Evolutionary conservation across 176 grass and related monocot genomes (phyloP).

Genomic region (Eleusine coracana): DNA sequence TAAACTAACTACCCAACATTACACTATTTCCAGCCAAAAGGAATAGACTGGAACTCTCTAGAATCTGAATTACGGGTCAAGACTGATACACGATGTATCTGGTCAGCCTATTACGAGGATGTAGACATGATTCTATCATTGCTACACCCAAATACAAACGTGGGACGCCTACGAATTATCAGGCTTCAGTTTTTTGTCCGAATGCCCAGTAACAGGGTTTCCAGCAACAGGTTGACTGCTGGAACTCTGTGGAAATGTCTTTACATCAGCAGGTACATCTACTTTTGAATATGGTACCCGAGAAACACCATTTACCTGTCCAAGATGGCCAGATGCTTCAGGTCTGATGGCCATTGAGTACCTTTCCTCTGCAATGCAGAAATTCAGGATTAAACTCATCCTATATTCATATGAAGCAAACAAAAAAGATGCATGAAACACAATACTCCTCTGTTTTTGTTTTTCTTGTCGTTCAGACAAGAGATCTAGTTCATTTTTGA

Average conservation of each 20-base stretch:
- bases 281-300: slow-evolving; percentile 43
- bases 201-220: slow-evolving; percentile 45
- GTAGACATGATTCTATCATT: slow-evolving; percentile 42
- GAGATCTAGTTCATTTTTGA: too few species aligned
- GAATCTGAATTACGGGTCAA: slow-evolving; percentile 50
- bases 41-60: slow-evolving; percentile 42
- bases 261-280: slow-evolving; percentile 54
- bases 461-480: too few species aligned
- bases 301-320: slow-evolving; percentile 59
- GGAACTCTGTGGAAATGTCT: slow-evolving; percentile 58
- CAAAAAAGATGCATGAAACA: neutral
- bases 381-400: slow-evolving; percentile 42
- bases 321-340: slow-evolving; percentile 56
- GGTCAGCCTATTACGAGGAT: slow-evolving; percentile 41
- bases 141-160: slow-evolving; percentile 50
- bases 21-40: slow-evolving; percentile 53
- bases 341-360: slow-evolving; percentile 57
- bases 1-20: slow-evolving; percentile 53
- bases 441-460: neutral
- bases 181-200: slow-evolving; percentile 61
- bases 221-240: slow-evolving; percentile 54
- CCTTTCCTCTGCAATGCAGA: slow-evolving; percentile 61
- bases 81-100: slow-evolving; percentile 51
- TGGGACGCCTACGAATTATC: slow-evolving; percentile 45
- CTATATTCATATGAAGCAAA: slow-evolving; percentile 13